phyloP scores from a whole-genome alignment of 2,329 filamentous ascomycete species.

The Parafenestella ontariensis region DNA sequence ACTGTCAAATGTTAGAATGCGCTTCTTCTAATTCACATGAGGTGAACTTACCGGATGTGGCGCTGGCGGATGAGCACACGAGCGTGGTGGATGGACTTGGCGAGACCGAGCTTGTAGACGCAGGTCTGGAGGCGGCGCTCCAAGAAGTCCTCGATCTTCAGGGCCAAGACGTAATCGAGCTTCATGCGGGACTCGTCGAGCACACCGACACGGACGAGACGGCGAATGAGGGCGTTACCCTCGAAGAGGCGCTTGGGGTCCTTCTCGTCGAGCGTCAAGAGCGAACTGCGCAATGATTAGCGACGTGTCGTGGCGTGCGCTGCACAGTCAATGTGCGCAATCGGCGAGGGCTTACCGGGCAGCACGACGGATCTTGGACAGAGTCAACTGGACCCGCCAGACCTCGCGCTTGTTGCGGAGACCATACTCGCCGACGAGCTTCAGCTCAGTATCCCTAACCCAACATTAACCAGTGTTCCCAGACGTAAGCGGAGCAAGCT shows the following conservation, averaged over 20 bases:
- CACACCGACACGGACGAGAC: constrained; percentile 99
- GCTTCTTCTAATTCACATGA: background rate
- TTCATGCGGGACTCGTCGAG: constrained; percentile 99
- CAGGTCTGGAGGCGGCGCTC: constrained; percentile 99
- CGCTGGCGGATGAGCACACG: constrained; percentile 99
- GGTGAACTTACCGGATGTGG: constrained; percentile 77
- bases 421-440: constrained; percentile 99
- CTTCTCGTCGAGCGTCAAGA: constrained; percentile 99
- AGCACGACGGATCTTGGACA: constrained; percentile 99
- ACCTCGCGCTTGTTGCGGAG: constrained; percentile 99
- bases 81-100: constrained; percentile 99
- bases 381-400: constrained; percentile 98
- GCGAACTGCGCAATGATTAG: constrained; percentile 72
- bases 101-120: constrained; percentile 99
- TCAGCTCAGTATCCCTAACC: constrained; percentile 95
- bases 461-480: constrained; percentile 72
- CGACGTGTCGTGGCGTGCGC: background rate
- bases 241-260: constrained; percentile 99
- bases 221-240: constrained; percentile 99
- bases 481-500: constrained; percentile 99
- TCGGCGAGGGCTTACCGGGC: constrained; percentile 75
- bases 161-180: constrained; percentile 99
- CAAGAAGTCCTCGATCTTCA: constrained; percentile 99
- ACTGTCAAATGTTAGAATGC: constrained; percentile 52
- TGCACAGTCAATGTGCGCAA: constrained; percentile 18